Evolutionary conservation across 257 asterid genomes (phyloP).

Genomic region (Przewalskia tangutica): DNA sequence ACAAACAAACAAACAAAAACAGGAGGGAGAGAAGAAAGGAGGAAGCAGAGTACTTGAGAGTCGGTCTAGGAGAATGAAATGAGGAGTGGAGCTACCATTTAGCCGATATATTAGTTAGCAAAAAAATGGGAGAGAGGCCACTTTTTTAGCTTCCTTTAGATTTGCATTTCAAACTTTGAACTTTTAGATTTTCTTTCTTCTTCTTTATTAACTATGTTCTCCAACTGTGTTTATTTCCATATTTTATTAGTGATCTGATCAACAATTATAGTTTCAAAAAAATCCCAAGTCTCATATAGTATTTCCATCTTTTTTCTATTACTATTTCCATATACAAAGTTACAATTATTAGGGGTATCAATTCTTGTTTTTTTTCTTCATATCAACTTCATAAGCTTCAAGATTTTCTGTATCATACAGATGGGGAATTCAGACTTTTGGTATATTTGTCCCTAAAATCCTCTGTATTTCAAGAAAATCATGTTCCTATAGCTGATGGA

Average conservation of each 20-base stretch:
- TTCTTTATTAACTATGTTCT: background rate
- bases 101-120: conserved; percentile 4
- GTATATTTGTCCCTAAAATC: conserved; percentile 23
- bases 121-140: conserved; percentile 5
- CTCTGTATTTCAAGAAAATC: conserved; percentile 26
- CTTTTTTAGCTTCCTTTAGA: conserved; percentile 5
- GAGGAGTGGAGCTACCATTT: conserved; percentile 23
- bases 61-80: conserved; percentile 24
- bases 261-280: background rate
- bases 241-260: background rate
- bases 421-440: conserved; percentile 7
- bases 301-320: background rate
- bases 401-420: conserved; percentile 24
- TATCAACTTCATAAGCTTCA: conserved; percentile 19
- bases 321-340: background rate
- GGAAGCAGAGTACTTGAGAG: conserved; percentile 10
- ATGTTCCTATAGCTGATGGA: conserved; percentile 10
- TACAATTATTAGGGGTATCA: conserved; percentile 12
- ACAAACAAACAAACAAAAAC: no score
- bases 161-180: background rate
- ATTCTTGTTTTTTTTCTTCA: conserved; percentile 1
- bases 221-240: background rate
- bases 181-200: background rate
- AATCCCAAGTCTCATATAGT: background rate
- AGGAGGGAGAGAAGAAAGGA: background rate